A percentile compares a stretch with the other conserved stretches of the same genome.
Conservation (phyloP, 306 rosid genomes). For the Castanea mollissima region DNA sequence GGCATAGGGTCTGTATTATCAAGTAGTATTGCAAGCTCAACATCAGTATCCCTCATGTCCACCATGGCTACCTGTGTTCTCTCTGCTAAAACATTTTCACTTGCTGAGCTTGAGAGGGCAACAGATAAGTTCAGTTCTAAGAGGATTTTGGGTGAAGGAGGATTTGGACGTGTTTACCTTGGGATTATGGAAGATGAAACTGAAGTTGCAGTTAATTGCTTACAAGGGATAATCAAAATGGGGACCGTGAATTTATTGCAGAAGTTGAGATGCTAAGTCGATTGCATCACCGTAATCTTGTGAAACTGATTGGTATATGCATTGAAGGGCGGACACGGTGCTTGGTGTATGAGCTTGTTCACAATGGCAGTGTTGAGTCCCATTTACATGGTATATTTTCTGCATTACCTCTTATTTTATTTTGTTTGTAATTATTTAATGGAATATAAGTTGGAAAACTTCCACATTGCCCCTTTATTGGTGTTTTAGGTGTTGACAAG, state of each 20-base stretch:
- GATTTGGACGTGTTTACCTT: constrained; percentile 87
- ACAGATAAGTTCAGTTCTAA: constrained; percentile 73
- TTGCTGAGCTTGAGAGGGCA: constrained; percentile 84
- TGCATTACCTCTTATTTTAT: constrained; percentile 20
- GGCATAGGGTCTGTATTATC: constrained; percentile 66
- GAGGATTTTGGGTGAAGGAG: constrained; percentile 91
- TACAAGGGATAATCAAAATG: constrained; percentile 66
- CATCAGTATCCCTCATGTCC: constrained; percentile 70
- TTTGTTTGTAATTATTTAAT: not conserved
- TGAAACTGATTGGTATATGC: constrained; percentile 90
- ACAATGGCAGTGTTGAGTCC: constrained; percentile 94
- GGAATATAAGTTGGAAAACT: not conserved
- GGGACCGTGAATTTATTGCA: constrained; percentile 76
- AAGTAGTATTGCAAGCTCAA: constrained; percentile 77
- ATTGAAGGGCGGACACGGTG: constrained; percentile 75
- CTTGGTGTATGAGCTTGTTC: constrained; percentile 89
- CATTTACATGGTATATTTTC: constrained; percentile 83
- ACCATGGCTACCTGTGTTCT: constrained; percentile 64
- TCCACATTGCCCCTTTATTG: constrained; percentile 10
- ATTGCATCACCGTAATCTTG: constrained; percentile 97
- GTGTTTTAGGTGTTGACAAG: constrained; percentile 69
- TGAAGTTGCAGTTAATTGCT: constrained; percentile 90
- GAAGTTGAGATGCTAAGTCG: constrained; percentile 96
- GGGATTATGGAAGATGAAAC: constrained; percentile 80
- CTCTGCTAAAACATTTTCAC: constrained; percentile 74